phyloP scores from a whole-genome alignment of 257 asterid species.

The Apocynum venetum region DNA sequence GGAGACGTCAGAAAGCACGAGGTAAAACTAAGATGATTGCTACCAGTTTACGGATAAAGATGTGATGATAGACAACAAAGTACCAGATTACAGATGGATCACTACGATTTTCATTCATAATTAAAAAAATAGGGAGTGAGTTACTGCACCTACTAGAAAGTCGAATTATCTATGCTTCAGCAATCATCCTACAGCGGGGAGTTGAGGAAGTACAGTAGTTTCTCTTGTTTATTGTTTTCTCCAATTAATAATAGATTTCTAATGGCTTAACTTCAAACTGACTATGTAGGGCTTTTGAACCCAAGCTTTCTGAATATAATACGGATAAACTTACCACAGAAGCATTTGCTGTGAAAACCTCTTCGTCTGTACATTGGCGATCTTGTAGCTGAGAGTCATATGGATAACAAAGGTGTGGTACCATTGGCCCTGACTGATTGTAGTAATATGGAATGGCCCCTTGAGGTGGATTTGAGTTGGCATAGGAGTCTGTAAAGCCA shows the following conservation, averaged over 20 bases:
- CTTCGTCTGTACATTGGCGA: slow-evolving; percentile 55
- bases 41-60: not conserved
- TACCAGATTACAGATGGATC: not conserved
- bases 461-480: slow-evolving; percentile 66
- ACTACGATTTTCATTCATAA: not conserved
- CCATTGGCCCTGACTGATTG: slow-evolving; percentile 76
- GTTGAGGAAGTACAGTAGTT: not conserved
- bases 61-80: not conserved
- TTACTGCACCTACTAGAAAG: not conserved
- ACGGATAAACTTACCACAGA: slow-evolving; percentile 44
- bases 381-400: slow-evolving; percentile 70
- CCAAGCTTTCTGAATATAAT: not conserved
- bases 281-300: not conserved
- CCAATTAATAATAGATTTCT: not conserved
- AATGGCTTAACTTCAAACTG: not conserved
- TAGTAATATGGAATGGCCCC: slow-evolving; percentile 37
- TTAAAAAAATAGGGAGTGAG: not conserved
- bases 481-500: slow-evolving; percentile 57
- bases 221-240: not conserved
- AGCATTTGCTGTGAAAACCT: slow-evolving; percentile 70
- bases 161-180: not conserved
- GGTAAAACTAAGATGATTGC: not conserved
- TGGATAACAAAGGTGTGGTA: slow-evolving; percentile 85
- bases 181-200: no score
- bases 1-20: not conserved